A percentile compares a stretch with the other conserved stretches of the same genome.
These are phyloP conservation scores for Mycena sp. DNA, from an alignment of 1,284 basidiomycete genomes.

Conservation along the genomic window DNA sequence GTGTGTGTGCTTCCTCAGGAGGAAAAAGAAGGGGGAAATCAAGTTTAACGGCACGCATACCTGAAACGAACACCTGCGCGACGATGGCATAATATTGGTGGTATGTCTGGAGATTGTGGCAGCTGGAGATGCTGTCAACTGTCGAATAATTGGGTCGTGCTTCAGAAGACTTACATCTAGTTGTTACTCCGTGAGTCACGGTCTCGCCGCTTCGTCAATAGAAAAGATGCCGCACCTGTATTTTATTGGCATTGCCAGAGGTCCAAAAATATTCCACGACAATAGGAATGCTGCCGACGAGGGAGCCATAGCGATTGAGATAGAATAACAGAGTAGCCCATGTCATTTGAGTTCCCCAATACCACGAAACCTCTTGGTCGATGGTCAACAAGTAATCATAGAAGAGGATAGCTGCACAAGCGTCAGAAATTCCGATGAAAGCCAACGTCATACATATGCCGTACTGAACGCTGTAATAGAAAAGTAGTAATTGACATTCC, in stretches of 20 bases:
- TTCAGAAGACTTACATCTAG: background rate
- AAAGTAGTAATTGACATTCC: constrained; percentile 7
- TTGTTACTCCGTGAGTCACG: background rate
- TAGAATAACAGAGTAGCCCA: constrained; percentile 47
- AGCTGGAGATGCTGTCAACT: background rate
- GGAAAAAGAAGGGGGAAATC: background rate
- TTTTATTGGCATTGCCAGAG: background rate
- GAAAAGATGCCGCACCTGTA: constrained; percentile 4
- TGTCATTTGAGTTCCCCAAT: constrained; percentile 45
- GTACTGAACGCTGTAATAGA: constrained; percentile 1
- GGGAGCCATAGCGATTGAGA: constrained; percentile 48
- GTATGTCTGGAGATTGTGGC: background rate
- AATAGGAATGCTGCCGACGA: constrained; percentile 43
- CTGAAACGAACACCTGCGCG: constrained; percentile 9
- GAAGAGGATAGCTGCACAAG: constrained; percentile 45
- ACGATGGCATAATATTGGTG: constrained; percentile 15
- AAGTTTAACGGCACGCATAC: background rate
- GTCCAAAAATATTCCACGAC: constrained; percentile 33
- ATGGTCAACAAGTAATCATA: constrained; percentile 54
- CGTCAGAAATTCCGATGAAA: background rate
- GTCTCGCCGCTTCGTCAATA: background rate
- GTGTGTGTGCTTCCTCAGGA: background rate
- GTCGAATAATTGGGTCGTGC: background rate
- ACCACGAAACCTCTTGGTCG: constrained; percentile 44
- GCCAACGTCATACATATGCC: too few species aligned